Percentiles rank a stretch among this genome's conserved stretches.
Evolutionary conservation across 176 grass and related monocot genomes (phyloP).

Genomic region (Carex kokanica): DNA sequence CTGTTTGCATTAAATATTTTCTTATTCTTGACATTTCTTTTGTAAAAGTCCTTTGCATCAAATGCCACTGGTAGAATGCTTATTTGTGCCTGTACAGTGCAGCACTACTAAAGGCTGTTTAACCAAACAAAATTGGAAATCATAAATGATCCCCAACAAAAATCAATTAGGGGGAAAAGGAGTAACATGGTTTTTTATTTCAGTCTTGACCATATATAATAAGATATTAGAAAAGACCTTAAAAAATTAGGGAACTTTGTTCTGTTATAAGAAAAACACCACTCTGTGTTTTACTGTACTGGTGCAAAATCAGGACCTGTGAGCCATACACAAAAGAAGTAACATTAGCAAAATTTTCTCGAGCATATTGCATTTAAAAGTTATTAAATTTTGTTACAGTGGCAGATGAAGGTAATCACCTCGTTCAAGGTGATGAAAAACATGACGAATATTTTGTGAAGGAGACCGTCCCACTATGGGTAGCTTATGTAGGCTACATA

Average conservation of each 20-base stretch:
- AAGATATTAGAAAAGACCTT: background rate
- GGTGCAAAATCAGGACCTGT: background rate
- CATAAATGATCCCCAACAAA: background rate
- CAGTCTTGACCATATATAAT: background rate
- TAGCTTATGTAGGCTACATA: slow-evolving; percentile 54
- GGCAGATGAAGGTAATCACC: slow-evolving; percentile 34
- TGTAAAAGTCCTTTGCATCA: background rate
- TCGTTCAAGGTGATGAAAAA: slow-evolving; percentile 50
- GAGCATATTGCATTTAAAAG: background rate
- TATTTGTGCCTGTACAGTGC: background rate
- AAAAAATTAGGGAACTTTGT: background rate
- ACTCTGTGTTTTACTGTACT: background rate
- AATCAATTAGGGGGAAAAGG: background rate
- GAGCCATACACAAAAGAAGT: background rate
- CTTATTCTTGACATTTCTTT: background rate
- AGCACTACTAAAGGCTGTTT: background rate
- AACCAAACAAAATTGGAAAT: background rate
- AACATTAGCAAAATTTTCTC: background rate
- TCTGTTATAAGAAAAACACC: background rate
- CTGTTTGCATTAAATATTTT: background rate
- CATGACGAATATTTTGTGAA: slow-evolving; percentile 63
- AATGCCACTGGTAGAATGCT: background rate
- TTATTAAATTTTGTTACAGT: slow-evolving; percentile 21
- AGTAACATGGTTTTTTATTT: background rate
- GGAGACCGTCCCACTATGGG: slow-evolving; percentile 64